These are phyloP conservation scores for Fistulinella prunicolor DNA, from an alignment of 768 basidiomycete species.

Conservation along the genomic window DNA sequence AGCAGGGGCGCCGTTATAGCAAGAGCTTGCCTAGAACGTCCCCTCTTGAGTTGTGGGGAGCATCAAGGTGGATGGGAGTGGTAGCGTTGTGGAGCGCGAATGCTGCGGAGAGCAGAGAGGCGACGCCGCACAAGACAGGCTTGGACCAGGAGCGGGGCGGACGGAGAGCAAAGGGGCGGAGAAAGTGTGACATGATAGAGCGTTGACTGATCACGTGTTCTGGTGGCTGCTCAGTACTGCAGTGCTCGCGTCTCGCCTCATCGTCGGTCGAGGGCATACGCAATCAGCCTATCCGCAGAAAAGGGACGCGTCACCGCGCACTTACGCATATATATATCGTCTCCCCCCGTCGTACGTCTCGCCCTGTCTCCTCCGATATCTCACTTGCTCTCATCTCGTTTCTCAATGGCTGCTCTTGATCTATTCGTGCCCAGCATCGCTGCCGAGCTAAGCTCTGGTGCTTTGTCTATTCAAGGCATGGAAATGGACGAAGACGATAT, in stretches of 20 bases:
- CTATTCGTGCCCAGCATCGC: slow-evolving; percentile 20
- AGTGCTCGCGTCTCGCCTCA: background rate
- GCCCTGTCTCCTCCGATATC: slow-evolving; percentile 12
- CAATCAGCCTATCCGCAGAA: slow-evolving; percentile 14
- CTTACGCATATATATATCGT: slow-evolving; percentile 13
- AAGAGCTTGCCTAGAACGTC: slow-evolving; percentile 24
- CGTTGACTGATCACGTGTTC: slow-evolving; percentile 14
- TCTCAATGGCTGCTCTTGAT: slow-evolving; percentile 24
- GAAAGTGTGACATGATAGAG: slow-evolving; percentile 10
- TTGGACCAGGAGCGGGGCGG: slow-evolving; percentile 12
- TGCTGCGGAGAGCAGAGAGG: slow-evolving; percentile 31
- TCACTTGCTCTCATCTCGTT: slow-evolving; percentile 19
- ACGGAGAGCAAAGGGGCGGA: slow-evolving; percentile 1
- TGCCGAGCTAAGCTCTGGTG: slow-evolving; percentile 24
- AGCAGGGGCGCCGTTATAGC: too few relatives aligned
- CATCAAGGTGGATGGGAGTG: slow-evolving; percentile 44
- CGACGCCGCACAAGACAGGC: slow-evolving; percentile 33
- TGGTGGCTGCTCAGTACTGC: too few relatives aligned
- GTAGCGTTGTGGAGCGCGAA: slow-evolving; percentile 25
- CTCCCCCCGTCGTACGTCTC: slow-evolving; percentile 24
- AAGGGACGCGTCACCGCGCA: slow-evolving; percentile 29
- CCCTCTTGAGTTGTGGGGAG: slow-evolving; percentile 22
- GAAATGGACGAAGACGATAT: slow-evolving; percentile 62
- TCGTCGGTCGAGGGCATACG: slow-evolving; percentile 5
- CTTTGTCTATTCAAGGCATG: slow-evolving; percentile 20